Conservation (phyloP, 2,329 filamentous ascomycete species). For the Colletotrichum zoysiae region DNA sequence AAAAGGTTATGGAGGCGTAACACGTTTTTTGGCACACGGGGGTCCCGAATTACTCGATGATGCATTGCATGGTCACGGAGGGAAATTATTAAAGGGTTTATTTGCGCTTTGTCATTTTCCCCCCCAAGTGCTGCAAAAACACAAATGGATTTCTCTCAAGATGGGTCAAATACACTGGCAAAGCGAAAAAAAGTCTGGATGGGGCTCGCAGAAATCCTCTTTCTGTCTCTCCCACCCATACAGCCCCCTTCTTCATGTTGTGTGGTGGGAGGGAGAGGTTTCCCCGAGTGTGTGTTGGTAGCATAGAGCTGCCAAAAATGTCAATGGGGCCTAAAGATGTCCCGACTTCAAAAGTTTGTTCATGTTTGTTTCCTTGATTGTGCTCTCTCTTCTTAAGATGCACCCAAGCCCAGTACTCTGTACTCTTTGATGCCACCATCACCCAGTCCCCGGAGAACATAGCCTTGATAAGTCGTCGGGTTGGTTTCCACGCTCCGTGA, state of each 20-base stretch:
- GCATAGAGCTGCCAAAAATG: slow-evolving; percentile 42
- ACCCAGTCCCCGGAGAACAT: too few relatives aligned
- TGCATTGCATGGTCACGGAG: slow-evolving; percentile 43
- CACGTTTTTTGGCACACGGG: slow-evolving; percentile 43
- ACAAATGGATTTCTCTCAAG: slow-evolving; percentile 42
- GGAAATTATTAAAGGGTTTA: slow-evolving; percentile 41
- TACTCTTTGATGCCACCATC: not conserved
- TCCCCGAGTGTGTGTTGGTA: slow-evolving; percentile 40
- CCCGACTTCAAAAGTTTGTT: slow-evolving; percentile 34
- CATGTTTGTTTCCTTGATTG: slow-evolving; percentile 2
- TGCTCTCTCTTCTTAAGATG: not conserved
- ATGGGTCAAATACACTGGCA: slow-evolving; percentile 38
- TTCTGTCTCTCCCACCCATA: slow-evolving; percentile 20
- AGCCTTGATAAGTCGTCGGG: not conserved
- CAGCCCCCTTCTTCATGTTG: slow-evolving; percentile 11
- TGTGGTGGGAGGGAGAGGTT: slow-evolving; percentile 28
- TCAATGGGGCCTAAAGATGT: slow-evolving; percentile 40
- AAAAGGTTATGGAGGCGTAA: slow-evolving; percentile 43
- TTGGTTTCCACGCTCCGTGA: too few relatives aligned
- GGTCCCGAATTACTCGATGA: slow-evolving; percentile 42
- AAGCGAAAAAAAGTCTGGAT: slow-evolving; percentile 37
- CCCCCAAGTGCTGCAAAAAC: slow-evolving; percentile 37
- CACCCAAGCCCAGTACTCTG: not conserved
- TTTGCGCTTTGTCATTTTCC: slow-evolving; percentile 40
- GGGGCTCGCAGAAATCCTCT: slow-evolving; percentile 34